Evolutionary conservation across 2,329 filamentous ascomycete species (phyloP).

Genomic region (Paraconiothyrium sp.): DNA sequence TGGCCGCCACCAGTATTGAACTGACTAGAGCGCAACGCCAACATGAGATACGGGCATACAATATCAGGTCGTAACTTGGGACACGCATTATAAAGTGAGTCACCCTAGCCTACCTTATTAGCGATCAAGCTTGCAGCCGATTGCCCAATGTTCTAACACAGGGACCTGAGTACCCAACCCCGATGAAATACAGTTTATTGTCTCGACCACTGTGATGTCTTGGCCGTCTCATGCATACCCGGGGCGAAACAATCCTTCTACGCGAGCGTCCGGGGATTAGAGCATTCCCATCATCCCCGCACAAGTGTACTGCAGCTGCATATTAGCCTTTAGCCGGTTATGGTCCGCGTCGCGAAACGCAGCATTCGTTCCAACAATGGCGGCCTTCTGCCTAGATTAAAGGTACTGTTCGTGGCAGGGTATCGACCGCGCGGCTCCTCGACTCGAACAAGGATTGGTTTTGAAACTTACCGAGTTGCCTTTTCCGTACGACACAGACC

Average conservation of each 20-base stretch:
- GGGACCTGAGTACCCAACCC: too few species aligned
- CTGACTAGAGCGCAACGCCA: too few species aligned
- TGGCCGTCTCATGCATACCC: not conserved
- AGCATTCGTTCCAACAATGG: not conserved
- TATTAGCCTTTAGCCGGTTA: not conserved
- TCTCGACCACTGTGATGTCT: too few species aligned
- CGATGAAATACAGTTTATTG: too few species aligned
- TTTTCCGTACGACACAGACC: not conserved
- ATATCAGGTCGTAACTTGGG: too few species aligned
- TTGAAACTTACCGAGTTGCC: conserved; percentile 3
- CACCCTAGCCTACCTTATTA: too few species aligned
- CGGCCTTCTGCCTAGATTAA: conserved; percentile 2
- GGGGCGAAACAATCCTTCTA: not conserved
- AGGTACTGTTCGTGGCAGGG: not conserved
- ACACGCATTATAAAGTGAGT: too few species aligned
- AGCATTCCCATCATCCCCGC: not conserved
- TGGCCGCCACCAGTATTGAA: too few species aligned
- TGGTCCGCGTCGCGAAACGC: not conserved
- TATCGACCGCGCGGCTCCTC: conserved; percentile 1
- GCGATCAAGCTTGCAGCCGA: too few species aligned
- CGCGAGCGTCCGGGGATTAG: not conserved
- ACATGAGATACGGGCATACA: too few species aligned
- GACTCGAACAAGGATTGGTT: not conserved
- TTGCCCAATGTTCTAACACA: too few species aligned
- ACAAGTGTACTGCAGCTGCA: not conserved